Evolutionary conservation across 2,329 filamentous ascomycete genomes (phyloP).

Genomic region (Fusarium anthophilum): DNA sequence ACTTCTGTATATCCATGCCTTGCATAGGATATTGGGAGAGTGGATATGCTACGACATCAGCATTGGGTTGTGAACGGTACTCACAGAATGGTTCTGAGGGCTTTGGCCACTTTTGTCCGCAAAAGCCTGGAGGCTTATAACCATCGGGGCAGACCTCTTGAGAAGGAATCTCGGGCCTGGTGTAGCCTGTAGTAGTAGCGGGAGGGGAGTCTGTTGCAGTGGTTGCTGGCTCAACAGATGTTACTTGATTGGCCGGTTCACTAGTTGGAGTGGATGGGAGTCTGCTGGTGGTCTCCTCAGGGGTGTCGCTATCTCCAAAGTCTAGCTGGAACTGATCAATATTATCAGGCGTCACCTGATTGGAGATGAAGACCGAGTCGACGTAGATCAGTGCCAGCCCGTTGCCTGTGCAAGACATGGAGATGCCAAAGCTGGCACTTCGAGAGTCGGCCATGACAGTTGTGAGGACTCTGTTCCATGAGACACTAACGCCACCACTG

Average conservation of each 20-base stretch:
- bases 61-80: neutral
- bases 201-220: neutral
- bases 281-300: neutral
- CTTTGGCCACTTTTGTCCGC: neutral
- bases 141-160: neutral
- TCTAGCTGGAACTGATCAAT: conserved; percentile 7
- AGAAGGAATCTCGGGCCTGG: neutral
- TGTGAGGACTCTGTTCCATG: conserved; percentile 7
- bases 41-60: neutral
- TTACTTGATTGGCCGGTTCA: neutral
- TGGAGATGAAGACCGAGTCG: conserved; percentile 19
- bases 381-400: neutral
- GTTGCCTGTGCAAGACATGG: neutral
- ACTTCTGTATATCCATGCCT: neutral
- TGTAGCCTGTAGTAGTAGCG: neutral
- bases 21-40: neutral
- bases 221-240: neutral
- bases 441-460: neutral
- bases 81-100: neutral
- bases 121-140: neutral
- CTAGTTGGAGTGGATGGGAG: neutral
- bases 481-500: neutral
- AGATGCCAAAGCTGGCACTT: conserved; percentile 9
- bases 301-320: neutral
- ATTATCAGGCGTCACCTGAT: conserved; percentile 8